Conservation (phyloP, 345 rosid species). For the Melastoma malabathricum region DNA sequence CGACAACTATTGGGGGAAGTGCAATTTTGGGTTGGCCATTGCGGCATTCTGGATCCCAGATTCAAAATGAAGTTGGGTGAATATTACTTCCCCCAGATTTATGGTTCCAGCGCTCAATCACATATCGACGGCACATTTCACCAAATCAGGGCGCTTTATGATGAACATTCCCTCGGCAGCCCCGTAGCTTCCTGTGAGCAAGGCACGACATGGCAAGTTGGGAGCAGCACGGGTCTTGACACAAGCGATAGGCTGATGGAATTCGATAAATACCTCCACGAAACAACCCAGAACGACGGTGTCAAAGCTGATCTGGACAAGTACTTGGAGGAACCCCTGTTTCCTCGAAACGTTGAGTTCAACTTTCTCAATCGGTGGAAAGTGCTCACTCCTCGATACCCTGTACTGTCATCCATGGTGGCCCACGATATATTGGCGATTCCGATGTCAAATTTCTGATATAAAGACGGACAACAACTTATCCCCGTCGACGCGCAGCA, state of each 20-base stretch:
- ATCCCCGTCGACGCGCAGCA: no score
- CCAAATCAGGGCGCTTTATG: slow-evolving; percentile 46
- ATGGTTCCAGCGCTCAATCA: slow-evolving; percentile 36
- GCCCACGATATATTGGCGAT: slow-evolving; percentile 52
- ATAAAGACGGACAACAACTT: no score
- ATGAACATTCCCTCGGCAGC: slow-evolving; percentile 56
- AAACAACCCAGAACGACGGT: slow-evolving; percentile 38
- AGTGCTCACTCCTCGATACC: slow-evolving; percentile 65
- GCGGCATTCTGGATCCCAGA: slow-evolving; percentile 73
- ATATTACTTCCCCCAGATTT: slow-evolving; percentile 57
- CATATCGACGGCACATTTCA: slow-evolving; percentile 41
- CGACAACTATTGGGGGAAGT: slow-evolving; percentile 63
- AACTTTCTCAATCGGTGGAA: slow-evolving; percentile 75
- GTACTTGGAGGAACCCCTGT: slow-evolving; percentile 77
- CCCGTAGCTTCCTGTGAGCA: slow-evolving; percentile 44
- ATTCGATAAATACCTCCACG: slow-evolving; percentile 54
- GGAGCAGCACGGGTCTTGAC: slow-evolving; percentile 17
- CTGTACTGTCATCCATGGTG: slow-evolving; percentile 70
- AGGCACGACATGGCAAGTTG: slow-evolving; percentile 36
- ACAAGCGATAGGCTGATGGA: slow-evolving; percentile 42
- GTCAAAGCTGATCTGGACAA: slow-evolving; percentile 51
- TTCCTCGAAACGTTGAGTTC: slow-evolving; percentile 57
- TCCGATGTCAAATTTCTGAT: slow-evolving; percentile 56
- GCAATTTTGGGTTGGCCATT: slow-evolving; percentile 51
- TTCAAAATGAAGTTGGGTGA: slow-evolving; percentile 75